These are phyloP conservation scores for Mucor saturninus DNA, from an alignment of 371 early-diverging fungal genomes.

Conservation along the genomic window DNA sequence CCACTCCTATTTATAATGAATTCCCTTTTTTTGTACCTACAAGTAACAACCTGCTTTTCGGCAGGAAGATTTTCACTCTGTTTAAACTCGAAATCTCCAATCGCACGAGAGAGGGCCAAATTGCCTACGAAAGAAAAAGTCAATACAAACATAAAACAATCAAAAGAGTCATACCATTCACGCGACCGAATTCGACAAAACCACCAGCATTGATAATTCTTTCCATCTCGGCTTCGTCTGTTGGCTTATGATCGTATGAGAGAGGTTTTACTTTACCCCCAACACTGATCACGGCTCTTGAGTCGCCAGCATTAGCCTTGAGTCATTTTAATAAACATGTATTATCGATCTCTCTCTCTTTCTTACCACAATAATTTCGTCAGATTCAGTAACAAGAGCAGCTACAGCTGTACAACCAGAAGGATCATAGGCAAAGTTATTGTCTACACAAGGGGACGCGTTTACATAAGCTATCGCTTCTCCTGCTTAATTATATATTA, in stretches of 20 bases:
- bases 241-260: constrained; percentile 94
- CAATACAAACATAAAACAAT: neutral
- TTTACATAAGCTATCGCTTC: neutral
- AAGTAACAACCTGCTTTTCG: constrained; percentile 88
- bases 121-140: constrained; percentile 57
- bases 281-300: constrained; percentile 80
- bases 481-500: neutral
- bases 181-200: constrained; percentile 93
- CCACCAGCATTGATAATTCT: constrained; percentile 91
- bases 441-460: constrained; percentile 48
- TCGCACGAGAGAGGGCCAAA: constrained; percentile 91
- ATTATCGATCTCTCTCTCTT: neutral
- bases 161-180: constrained; percentile 71
- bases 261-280: constrained; percentile 74
- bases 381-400: constrained; percentile 34
- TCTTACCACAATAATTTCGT: constrained; percentile 34
- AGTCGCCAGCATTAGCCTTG: constrained; percentile 91
- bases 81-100: constrained; percentile 97
- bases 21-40: constrained; percentile 25
- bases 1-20: neutral
- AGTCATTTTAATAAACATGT: neutral
- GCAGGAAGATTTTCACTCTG: constrained; percentile 70
- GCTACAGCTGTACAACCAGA: constrained; percentile 95
- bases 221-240: constrained; percentile 71
- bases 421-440: constrained; percentile 70